Base-by-base conservation (phyloP, 495 filamentous ascomycete species). In the Oidiodendron maius region DNA sequence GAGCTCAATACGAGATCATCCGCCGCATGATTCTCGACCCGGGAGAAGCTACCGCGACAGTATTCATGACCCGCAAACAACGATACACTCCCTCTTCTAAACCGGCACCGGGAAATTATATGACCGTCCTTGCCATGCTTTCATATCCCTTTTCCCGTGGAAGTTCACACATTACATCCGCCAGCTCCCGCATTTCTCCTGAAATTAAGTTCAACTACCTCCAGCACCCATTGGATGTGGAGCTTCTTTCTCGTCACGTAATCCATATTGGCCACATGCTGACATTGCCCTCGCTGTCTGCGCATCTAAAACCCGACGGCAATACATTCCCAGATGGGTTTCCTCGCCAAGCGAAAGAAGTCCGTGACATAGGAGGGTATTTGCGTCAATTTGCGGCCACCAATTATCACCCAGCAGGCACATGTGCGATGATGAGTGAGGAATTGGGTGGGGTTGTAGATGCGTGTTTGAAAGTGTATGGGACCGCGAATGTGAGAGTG, bases 201-300 rank as follows among this genome's bases (percentile, higher is more conserved):
- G 36, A 50, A 3, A 73, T 77, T 53, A 71, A 82, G 50, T 78
- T 78, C 1, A 71, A 66, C 15, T 83, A 78, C 55, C 69, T 77
- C 53, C 64, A 68, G 43, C 59, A 82, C 46, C 66, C 70, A 1
- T 57, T 75, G 13, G 80, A 83, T 50, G 6, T 71, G 18, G 65
- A 77, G 35, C 53, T 81, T 11, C 60, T 74, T 15, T 67, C 66
- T 10, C 63, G 69, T 24, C 65, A 64, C 32, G 58, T 64, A 41
- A 60, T 63, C 28, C 71, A 67, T 42, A 55, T 72, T 40, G 66
- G 71, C 26, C 59, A 56, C 23, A 48, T 76, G 13, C 58, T 63
- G 13, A 50, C 55, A 17, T 63, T 37, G 8, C 16, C 16, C 2
- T 47, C 52, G n/a, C 36, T 55, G 1, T 30, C 46, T 1, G 15